Base-by-base conservation (phyloP, 352 stramenopile genomes). In the Phytophthora rubi region DNA sequence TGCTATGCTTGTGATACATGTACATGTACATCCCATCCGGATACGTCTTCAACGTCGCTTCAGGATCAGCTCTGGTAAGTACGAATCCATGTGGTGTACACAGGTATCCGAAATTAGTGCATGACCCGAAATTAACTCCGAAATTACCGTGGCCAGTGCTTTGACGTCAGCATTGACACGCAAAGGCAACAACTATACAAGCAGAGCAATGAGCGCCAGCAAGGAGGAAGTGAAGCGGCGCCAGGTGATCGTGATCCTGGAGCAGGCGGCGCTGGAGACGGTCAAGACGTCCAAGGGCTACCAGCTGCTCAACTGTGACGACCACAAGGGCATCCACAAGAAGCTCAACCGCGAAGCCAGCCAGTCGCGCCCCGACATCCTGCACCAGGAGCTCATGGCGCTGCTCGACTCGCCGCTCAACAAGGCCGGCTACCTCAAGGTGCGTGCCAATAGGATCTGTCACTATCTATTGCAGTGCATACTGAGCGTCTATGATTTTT, bases 281-380 rank as follows among this genome's bases (percentile, higher is more conserved):
- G 97, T 99, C 35, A 99, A 99, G 88, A 99, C 98, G 45, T 97
- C 95, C 58, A 99, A 98, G 70, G 94, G 98, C 53, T 99, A 99
- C 76, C 97, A 99, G 83, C 86, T 99, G 63, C 91, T 99, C 42
- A 99, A 99, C 87, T 99, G 97, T 73, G 98, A 99, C 79, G 98
- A 99, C 86, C 98, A 99, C 80, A 96, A 97, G 63, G 83, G 83
- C 16, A 73, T 99, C 44, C 93, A 98, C 75, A 97, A 97, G 70
- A 98, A 98, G 73, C 92, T 97, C 73, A 95, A 97, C 70, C 97
- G 97, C 70, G 97, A 99, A 68, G 98, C 98, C 23, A 97, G 97
- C 70, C 86, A 98, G 51, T 99, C 95, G 69, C 95, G 98, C 13
- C 98, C 98, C 1, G 98, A 99, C 85, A 99, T 99, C 80, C 85